Conservation (phyloP, 805 yeast species). For the Cyberlindnera maclurae region DNA sequence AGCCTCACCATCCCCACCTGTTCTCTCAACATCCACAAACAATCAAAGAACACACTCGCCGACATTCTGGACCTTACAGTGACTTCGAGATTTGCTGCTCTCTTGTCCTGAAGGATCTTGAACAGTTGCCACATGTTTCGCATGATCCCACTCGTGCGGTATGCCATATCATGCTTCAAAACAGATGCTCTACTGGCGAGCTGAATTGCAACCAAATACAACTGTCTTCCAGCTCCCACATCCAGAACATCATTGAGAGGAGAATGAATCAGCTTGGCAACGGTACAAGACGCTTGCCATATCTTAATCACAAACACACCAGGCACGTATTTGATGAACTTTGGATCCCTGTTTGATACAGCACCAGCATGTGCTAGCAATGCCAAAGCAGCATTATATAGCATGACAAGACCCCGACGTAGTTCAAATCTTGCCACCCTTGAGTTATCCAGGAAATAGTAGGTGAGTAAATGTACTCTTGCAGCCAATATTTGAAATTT, state of each 20-base stretch:
- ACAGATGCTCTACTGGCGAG: constrained; percentile 76
- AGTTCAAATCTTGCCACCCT: constrained; percentile 44
- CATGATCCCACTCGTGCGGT: constrained; percentile 90
- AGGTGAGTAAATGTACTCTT: constrained; percentile 75
- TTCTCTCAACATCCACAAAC: constrained; percentile 75
- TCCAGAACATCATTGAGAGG: constrained; percentile 62
- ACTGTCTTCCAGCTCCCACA: constrained; percentile 59
- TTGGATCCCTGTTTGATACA: constrained; percentile 51
- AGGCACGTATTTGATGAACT: constrained; percentile 73
- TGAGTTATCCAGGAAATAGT: constrained; percentile 63
- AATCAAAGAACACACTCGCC: constrained; percentile 89
- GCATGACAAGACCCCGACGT: constrained; percentile 64
- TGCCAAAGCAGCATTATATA: constrained; percentile 74
- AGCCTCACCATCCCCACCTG: constrained; percentile 80
- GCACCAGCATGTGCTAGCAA: constrained; percentile 59
- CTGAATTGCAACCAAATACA: constrained; percentile 60
- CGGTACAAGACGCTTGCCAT: constrained; percentile 89
- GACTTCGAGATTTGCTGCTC: constrained; percentile 35
- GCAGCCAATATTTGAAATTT: constrained; percentile 64
- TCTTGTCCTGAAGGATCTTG: constrained; percentile 53
- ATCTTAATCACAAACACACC: constrained; percentile 72
- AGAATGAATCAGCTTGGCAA: constrained; percentile 74
- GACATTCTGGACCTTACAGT: constrained; percentile 79
- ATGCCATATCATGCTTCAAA: constrained; percentile 86
- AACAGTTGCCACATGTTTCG: constrained; percentile 88